Base-by-base conservation (phyloP, 306 rosid species). In the Prunus mume region DNA sequence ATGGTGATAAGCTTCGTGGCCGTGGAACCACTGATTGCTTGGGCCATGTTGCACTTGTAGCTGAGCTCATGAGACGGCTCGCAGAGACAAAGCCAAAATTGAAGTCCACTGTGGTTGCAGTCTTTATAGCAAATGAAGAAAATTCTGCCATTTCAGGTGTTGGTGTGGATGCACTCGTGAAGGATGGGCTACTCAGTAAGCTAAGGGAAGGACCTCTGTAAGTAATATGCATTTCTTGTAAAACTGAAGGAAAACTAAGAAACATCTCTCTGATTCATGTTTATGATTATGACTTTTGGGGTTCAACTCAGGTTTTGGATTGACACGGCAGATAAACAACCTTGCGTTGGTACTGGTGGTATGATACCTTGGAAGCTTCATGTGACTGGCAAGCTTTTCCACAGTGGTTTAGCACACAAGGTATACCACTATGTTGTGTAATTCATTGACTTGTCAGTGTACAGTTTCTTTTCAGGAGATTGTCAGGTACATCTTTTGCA, bases 11-110 rank as follows among this genome's bases (percentile, higher is more conserved):
- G 76, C 96, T 95, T 56, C 81, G 86, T 52, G 99, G 97, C 68
- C 93, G 96, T 65, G 99, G 97, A 83, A 95, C 99, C 24, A 90
- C 99, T 22, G 99, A 95, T 82, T 92, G 98, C 84, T 81, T 95
- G 85, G 97, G 99, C 32, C 97, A 91, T 68, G 97, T 92, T 62
- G 99, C 97, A 32, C 96, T 92, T 78, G 84, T 95, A 52, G 82
- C 97, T 11, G 90, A 92, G 82, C 92, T 95, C 65, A 76, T 95
- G 92, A 91, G 49, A 87, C 91, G 81, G 88, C 98, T 95, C 18
- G 98, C 88, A 43, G 78, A 91, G 82, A 81, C 88, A n/a, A 90
- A 91, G 76, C 90, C 91, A 0, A 82, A 83, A 43, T 76, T 95
- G 87, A 91, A 90, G 80, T 89, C 96, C 51, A 89, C 90, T 55